These are phyloP conservation scores for Lentinula edodes DNA, from an alignment of 768 basidiomycete genomes.

Conservation along the genomic window DNA sequence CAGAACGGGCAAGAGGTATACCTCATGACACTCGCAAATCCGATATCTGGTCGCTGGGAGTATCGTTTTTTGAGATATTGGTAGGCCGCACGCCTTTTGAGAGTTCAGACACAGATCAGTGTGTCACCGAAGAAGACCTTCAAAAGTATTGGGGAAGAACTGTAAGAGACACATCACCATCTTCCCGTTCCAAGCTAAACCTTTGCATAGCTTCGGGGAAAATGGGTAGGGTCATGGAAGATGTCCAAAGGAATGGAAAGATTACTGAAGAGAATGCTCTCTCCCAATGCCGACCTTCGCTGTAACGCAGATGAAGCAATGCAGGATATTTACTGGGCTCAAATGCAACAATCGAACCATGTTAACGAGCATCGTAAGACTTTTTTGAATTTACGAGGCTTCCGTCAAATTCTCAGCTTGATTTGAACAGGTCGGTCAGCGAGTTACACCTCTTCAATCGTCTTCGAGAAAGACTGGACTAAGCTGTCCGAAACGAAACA, in stretches of 20 bases:
- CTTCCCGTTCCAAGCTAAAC: neutral
- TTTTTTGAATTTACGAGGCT: neutral
- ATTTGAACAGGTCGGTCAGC: slow-evolving; percentile 35
- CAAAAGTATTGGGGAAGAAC: slow-evolving; percentile 87
- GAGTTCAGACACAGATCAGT: slow-evolving; percentile 70
- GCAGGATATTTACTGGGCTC: slow-evolving; percentile 62
- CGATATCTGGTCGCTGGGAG: slow-evolving; percentile 79
- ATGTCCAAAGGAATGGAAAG: slow-evolving; percentile 62
- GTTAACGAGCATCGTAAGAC: neutral
- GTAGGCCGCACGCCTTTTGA: slow-evolving; percentile 92
- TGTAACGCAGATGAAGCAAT: slow-evolving; percentile 65
- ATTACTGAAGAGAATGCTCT: slow-evolving; percentile 71
- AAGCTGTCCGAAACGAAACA: slow-evolving; percentile 24
- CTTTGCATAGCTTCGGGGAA: slow-evolving; percentile 56
- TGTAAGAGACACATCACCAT: slow-evolving; percentile 28
- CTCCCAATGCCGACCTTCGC: slow-evolving; percentile 76
- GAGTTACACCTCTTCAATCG: slow-evolving; percentile 40
- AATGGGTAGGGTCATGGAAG: slow-evolving; percentile 81
- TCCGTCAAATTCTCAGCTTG: slow-evolving; percentile 1
- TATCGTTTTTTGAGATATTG: slow-evolving; percentile 94
- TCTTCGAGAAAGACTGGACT: slow-evolving; percentile 45
- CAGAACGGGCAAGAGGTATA: slow-evolving; percentile 83
- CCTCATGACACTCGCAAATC: slow-evolving; percentile 93
- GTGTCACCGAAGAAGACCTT: slow-evolving; percentile 72
- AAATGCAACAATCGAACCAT: slow-evolving; percentile 9